Conservation (phyloP, 169 alveolate genomes). For the Eimeria maxima region DNA sequence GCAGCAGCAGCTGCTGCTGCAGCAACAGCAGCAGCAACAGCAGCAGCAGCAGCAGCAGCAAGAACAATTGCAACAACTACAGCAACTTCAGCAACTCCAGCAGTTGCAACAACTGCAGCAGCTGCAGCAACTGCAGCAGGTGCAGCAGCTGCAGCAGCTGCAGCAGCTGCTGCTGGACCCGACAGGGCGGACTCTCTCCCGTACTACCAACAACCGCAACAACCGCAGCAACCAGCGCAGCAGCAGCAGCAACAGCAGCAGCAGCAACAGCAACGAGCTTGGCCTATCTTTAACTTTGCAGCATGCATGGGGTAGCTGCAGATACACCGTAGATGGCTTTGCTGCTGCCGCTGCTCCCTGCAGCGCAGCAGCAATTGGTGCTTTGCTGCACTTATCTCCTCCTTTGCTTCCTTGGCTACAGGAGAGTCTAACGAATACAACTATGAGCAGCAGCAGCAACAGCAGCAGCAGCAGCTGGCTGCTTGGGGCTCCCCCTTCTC, state of each 20-base stretch:
- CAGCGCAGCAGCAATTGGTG: constrained; percentile 46
- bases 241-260: neutral
- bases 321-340: constrained; percentile 47
- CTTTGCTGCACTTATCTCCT: constrained; percentile 56
- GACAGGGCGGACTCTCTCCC: neutral
- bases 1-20: too few species aligned
- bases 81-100: constrained; percentile 34
- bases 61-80: neutral
- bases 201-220: neutral
- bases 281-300: neutral
- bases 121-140: too few species aligned
- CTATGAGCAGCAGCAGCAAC: constrained; percentile 1
- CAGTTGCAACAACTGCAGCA: constrained; percentile 10
- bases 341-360: constrained; percentile 43
- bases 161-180: neutral
- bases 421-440: neutral
- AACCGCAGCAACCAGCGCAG: constrained; percentile 33
- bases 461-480: constrained; percentile 63
- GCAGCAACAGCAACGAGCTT: neutral
- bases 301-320: constrained; percentile 48
- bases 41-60: neutral
- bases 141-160: too few species aligned
- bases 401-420: constrained; percentile 51
- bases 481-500: constrained; percentile 26
- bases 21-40: neutral